phyloP scores from a whole-genome alignment of 495 filamentous ascomycete genomes.

The Tuber indicum region DNA sequence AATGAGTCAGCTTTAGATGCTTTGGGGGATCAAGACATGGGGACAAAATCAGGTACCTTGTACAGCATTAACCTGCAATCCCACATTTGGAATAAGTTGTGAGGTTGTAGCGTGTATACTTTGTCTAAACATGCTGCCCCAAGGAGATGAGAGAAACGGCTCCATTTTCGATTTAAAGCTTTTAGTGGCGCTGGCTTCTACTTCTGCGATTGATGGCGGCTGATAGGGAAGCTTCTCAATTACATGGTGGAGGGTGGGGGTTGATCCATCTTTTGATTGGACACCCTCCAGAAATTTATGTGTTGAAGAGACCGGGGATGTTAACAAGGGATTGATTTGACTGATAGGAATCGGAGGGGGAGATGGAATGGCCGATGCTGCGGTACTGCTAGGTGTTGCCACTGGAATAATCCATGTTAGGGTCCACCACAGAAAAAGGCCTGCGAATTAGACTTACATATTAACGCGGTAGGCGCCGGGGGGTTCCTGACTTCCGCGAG shows the following conservation, averaged over 20 bases:
- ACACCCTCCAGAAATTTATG: conserved; percentile 31
- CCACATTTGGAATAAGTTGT: conserved; percentile 36
- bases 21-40: neutral
- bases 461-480: conserved; percentile 17
- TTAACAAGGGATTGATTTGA: conserved; percentile 15
- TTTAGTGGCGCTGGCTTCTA: conserved; percentile 21
- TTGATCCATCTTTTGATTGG: conserved; percentile 30
- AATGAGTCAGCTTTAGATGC: conserved; percentile 7
- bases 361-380: conserved; percentile 9
- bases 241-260: conserved; percentile 23
- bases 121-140: conserved; percentile 66
- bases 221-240: conserved; percentile 27
- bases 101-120: conserved; percentile 49
- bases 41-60: conserved; percentile 13
- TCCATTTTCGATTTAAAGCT: conserved; percentile 27
- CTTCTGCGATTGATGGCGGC: conserved; percentile 25
- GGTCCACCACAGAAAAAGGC: neutral
- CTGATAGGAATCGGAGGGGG: conserved; percentile 32
- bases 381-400: conserved; percentile 1
- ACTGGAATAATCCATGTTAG: conserved; percentile 17
- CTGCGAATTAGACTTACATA: conserved; percentile 15
- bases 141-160: conserved; percentile 48
- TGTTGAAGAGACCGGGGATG: conserved; percentile 8
- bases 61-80: conserved; percentile 34
- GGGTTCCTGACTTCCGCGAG: conserved; percentile 56